Base-by-base conservation (phyloP, 2,329 filamentous ascomycete species). In the Malbranchea cinnamomea region DNA sequence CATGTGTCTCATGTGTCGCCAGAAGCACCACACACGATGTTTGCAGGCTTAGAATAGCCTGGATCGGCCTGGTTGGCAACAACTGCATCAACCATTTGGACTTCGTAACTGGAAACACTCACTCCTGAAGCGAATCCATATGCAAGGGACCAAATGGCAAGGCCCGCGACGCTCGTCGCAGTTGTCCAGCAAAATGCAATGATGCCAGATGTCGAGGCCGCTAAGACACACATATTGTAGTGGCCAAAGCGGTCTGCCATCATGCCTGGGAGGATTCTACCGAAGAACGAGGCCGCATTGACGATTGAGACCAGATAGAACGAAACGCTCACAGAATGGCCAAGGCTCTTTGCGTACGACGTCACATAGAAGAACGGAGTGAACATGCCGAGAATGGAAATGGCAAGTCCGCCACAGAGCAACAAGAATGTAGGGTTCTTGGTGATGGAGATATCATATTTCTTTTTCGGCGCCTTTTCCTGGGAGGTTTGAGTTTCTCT, bases 251-350 rank as follows among this genome's bases (percentile, higher is more conserved):
- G 59, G 42, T 73, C 68, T 6, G 60, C 71, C 11, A 76, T 41
- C 24, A 71, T 50, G 3, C 69, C 70, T 0, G 72, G 69, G 2
- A 68, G 49, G 23, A 74, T 60, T 11, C 71, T 63, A 0, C 71
- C 71, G 12, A 70, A 60, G 0, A 64, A 63, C 0, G 67, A 72
- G 1, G 72, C 67, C 0, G 62, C 68, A 44, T 81, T 81, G 41
- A 79, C 57, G 35, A 81, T 71, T 2, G 75, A 65, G 2, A 81
- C 52, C 10, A 80, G 59, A 44, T 78, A 80, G 40, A 71, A 75
- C 0, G 70, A 67, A 1, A 79, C 47, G 0, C 63, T 59, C 2
- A 57, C 39, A 33, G 53, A 54, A 56, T 72, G 67, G 37, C 78
- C 65, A n/a, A 61, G 58, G 50, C 71, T 70, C 14, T 68, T 67